Conservation (phyloP, 164 flowering plant genomes). For the Pachysandra terminalis region DNA sequence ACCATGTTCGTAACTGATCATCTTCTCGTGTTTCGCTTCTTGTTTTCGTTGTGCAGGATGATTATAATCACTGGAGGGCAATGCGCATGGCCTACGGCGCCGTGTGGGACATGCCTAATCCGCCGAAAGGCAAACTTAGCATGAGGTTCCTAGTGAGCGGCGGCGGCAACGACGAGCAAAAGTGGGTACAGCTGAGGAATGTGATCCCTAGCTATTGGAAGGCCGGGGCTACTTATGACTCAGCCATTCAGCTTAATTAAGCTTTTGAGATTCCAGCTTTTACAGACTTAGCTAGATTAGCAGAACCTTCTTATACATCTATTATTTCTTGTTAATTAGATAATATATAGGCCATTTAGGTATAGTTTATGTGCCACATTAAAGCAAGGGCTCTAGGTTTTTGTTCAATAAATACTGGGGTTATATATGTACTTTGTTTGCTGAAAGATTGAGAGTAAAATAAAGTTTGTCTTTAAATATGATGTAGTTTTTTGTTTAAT, state of each 20-base stretch:
- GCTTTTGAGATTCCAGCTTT: not conserved
- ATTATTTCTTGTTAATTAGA: too few relatives aligned
- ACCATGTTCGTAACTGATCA: too few relatives aligned
- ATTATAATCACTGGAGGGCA: constrained; percentile 56
- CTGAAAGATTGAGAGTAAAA: too few relatives aligned
- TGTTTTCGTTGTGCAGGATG: constrained; percentile 39
- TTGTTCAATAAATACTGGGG: too few relatives aligned
- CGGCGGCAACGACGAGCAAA: constrained; percentile 28
- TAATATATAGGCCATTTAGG: too few relatives aligned
- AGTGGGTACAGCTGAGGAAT: constrained; percentile 43
- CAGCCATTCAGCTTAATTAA: constrained; percentile 45
- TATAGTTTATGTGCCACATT: too few relatives aligned
- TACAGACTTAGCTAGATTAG: not conserved
- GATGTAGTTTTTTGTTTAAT: too few relatives aligned
- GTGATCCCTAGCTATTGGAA: constrained; percentile 66
- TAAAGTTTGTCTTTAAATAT: too few relatives aligned
- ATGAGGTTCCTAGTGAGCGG: constrained; percentile 55
- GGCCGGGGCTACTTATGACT: constrained; percentile 62
- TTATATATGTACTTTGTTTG: too few relatives aligned
- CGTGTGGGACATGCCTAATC: constrained; percentile 41
- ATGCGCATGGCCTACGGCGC: constrained; percentile 70
- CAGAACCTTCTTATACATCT: too few relatives aligned
- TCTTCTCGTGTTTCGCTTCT: not conserved
- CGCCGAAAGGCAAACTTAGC: constrained; percentile 35
- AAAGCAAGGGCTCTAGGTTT: too few relatives aligned